A percentile compares a stretch with the other conserved stretches of the same genome.
Evolutionary conservation across 306 rosid species (phyloP).

Genomic region (Gillenia trifoliata): DNA sequence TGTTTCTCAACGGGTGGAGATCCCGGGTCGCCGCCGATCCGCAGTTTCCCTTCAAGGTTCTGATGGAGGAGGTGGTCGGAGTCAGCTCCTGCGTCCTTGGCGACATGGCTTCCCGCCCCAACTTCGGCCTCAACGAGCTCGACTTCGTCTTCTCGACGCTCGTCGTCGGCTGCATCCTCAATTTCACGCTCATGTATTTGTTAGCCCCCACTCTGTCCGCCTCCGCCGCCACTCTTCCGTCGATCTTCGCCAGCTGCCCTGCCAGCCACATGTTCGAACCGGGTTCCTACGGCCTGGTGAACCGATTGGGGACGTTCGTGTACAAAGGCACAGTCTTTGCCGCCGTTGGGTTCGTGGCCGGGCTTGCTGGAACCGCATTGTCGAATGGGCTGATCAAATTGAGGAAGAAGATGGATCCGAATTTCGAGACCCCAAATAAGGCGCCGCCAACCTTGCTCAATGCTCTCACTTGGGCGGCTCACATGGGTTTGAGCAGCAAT

Average conservation of each 20-base stretch:
- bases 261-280: constrained; percentile 94
- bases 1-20: constrained; percentile 82
- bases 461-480: constrained; percentile 81
- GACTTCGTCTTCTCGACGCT: constrained; percentile 96
- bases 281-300: constrained; percentile 45
- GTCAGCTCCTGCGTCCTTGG: constrained; percentile 82
- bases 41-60: constrained; percentile 91
- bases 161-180: constrained; percentile 86
- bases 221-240: constrained; percentile 47
- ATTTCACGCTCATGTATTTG: constrained; percentile 88
- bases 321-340: constrained; percentile 77
- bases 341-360: constrained; percentile 79
- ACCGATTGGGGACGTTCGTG: constrained; percentile 65
- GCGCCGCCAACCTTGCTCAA: constrained; percentile 78
- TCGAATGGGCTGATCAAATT: constrained; percentile 77
- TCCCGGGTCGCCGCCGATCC: constrained; percentile 97
- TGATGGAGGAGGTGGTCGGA: constrained; percentile 93
- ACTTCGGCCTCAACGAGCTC: constrained; percentile 93
- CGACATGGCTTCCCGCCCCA: constrained; percentile 96
- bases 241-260: constrained; percentile 67
- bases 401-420: constrained; percentile 87
- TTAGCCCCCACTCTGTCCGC: constrained; percentile 69
- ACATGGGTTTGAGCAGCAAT: constrained; percentile 88
- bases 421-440: constrained; percentile 79
- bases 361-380: constrained; percentile 66